Percentiles rank a stretch among this genome's conserved stretches.
phyloP scores from a whole-genome alignment of 306 rosid species.

The Spatholobus suberectus region DNA sequence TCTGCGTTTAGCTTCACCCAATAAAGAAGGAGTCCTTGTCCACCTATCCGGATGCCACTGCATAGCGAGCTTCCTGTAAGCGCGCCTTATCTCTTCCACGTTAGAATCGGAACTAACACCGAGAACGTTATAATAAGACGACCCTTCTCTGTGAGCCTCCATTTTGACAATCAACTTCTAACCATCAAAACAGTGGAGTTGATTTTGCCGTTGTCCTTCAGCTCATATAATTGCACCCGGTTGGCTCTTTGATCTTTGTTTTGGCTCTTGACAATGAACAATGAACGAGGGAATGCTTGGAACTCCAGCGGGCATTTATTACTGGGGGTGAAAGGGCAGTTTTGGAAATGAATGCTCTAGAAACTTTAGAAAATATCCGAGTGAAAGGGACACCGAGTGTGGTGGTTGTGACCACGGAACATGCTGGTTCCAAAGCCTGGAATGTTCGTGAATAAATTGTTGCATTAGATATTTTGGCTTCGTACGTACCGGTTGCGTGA shows the following conservation, averaged over 20 bases:
- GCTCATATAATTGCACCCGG: not conserved
- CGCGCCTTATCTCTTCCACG: conserved; percentile 69
- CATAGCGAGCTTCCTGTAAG: conserved; percentile 86
- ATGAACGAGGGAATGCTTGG: not conserved
- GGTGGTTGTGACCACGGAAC: not conserved
- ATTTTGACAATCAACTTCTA: conserved; percentile 2
- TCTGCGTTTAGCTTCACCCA: conserved; percentile 65
- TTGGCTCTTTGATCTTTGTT: not conserved
- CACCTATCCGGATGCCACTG: conserved; percentile 93
- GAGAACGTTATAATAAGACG: conserved; percentile 66
- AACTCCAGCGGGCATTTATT: not conserved
- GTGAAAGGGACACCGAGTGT: not conserved
- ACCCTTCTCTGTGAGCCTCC: conserved; percentile 31
- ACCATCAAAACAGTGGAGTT: not conserved
- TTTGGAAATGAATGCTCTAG: conserved; percentile 20
- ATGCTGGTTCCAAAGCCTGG: conserved; percentile 16
- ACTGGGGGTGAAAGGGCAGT: conserved; percentile 25
- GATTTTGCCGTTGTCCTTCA: no score
- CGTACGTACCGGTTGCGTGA: not conserved
- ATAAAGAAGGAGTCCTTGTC: conserved; percentile 61
- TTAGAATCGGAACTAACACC: conserved; percentile 67
- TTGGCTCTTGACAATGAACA: not conserved
- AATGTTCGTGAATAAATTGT: conserved; percentile 49
- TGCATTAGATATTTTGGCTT: not conserved
- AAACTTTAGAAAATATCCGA: conserved; percentile 36